Evolutionary conservation across 2,329 filamentous ascomycete genomes (phyloP).

Genomic region (Sporothrix euskadiensis): DNA sequence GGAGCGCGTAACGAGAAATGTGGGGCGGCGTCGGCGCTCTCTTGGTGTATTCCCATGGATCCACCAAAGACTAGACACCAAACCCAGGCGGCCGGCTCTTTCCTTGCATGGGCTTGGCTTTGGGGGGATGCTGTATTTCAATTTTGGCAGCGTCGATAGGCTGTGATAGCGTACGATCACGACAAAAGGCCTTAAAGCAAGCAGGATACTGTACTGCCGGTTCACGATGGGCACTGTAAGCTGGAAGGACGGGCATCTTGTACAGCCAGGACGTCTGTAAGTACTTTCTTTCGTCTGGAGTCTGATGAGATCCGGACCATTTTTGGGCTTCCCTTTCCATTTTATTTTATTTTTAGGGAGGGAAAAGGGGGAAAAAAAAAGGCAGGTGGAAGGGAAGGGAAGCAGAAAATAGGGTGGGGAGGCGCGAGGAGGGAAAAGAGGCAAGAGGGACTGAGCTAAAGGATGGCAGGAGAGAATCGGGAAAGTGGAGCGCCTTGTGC

Average conservation of each 20-base stretch:
- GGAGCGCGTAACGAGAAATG: conserved; percentile 23
- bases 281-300: neutral
- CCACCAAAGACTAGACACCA: conserved; percentile 16
- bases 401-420: conserved; percentile 8
- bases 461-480: conserved; percentile 19
- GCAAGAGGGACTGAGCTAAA: neutral
- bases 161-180: neutral
- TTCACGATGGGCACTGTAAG: neutral
- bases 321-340: neutral
- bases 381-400: conserved; percentile 26
- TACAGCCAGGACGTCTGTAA: too few species aligned
- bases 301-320: neutral
- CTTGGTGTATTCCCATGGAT: conserved; percentile 26
- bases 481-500: conserved; percentile 1
- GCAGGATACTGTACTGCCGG: neutral
- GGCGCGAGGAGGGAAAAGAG: neutral
- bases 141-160: conserved; percentile 12
- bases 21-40: conserved; percentile 7
- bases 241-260: too few species aligned
- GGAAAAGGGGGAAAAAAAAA: conserved; percentile 1
- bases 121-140: neutral
- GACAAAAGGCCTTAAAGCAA: neutral
- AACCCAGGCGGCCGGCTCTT: conserved; percentile 14
- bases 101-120: neutral
- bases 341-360: neutral